phyloP scores from a whole-genome alignment of 331 rosid genomes.

The Acacia concinna region DNA sequence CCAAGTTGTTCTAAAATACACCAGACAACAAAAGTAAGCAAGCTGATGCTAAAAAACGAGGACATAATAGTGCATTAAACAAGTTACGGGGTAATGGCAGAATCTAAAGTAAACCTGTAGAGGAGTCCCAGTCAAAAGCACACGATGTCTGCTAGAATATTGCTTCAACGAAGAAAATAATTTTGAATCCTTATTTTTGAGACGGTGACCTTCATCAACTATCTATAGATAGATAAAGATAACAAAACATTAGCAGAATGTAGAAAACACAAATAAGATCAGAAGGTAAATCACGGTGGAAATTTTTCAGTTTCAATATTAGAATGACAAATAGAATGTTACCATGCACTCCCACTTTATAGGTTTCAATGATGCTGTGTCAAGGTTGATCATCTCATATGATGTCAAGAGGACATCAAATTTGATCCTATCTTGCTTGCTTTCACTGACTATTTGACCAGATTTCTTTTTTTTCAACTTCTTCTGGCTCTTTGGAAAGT shows the following conservation, averaged over 20 bases:
- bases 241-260: slow-evolving; percentile 25
- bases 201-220: slow-evolving; percentile 85
- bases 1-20: slow-evolving; percentile 66
- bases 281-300: slow-evolving; percentile 6
- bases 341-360: slow-evolving; percentile 82
- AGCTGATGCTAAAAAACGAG: not conserved
- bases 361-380: slow-evolving; percentile 55
- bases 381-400: slow-evolving; percentile 76
- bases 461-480: slow-evolving; percentile 71
- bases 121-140: slow-evolving; percentile 79
- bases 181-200: slow-evolving; percentile 62
- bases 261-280: not conserved
- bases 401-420: slow-evolving; percentile 78
- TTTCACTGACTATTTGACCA: slow-evolving; percentile 53
- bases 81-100: not conserved
- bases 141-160: slow-evolving; percentile 56
- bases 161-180: slow-evolving; percentile 48
- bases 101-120: slow-evolving; percentile 58
- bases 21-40: not conserved
- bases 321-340: slow-evolving; percentile 5
- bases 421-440: slow-evolving; percentile 74
- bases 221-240: slow-evolving; percentile 41
- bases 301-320: not conserved
- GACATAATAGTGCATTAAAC: not conserved
- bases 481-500: slow-evolving; percentile 62